These are phyloP conservation scores for Elsinoe arachidis DNA, from an alignment of 2,329 filamentous ascomycete genomes.

Conservation along the genomic window DNA sequence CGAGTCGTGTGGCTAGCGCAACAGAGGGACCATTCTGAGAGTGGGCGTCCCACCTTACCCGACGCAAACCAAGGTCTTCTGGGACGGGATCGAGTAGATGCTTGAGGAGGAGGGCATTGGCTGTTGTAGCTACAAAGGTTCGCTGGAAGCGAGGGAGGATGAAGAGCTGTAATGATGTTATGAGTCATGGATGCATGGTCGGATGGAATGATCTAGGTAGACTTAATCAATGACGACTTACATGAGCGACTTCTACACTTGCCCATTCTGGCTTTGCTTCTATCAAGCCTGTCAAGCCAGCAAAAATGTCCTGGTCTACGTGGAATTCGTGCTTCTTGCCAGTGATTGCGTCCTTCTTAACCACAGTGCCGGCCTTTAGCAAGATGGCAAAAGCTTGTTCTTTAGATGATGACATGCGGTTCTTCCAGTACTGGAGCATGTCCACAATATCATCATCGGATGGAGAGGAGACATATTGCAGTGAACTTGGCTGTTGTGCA, in stretches of 20 bases:
- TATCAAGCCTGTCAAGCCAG: not conserved
- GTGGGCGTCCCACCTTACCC: not conserved
- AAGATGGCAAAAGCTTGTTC: not conserved
- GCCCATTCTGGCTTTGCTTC: not conserved
- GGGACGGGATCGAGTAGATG: constrained; percentile 1
- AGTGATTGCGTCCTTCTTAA: not conserved
- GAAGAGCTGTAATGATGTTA: not conserved
- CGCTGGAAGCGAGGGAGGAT: not conserved
- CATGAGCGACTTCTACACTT: constrained; percentile 1
- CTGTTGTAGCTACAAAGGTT: not conserved
- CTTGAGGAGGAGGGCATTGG: not conserved
- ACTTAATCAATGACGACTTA: not conserved
- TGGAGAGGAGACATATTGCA: not conserved
- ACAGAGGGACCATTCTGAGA: not conserved
- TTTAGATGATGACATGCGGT: not conserved
- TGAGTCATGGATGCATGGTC: not conserved
- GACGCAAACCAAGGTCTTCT: not conserved
- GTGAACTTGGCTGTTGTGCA: not conserved
- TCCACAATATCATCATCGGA: not conserved
- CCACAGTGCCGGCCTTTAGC: not conserved
- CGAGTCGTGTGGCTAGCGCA: not conserved
- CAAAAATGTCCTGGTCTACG: not conserved
- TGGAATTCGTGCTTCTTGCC: not conserved
- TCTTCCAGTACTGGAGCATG: not conserved
- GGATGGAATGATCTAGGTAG: not conserved